These are phyloP conservation scores for Setomelanomma holmii DNA, from an alignment of 2,329 filamentous ascomycete genomes.

Conservation along the genomic window DNA sequence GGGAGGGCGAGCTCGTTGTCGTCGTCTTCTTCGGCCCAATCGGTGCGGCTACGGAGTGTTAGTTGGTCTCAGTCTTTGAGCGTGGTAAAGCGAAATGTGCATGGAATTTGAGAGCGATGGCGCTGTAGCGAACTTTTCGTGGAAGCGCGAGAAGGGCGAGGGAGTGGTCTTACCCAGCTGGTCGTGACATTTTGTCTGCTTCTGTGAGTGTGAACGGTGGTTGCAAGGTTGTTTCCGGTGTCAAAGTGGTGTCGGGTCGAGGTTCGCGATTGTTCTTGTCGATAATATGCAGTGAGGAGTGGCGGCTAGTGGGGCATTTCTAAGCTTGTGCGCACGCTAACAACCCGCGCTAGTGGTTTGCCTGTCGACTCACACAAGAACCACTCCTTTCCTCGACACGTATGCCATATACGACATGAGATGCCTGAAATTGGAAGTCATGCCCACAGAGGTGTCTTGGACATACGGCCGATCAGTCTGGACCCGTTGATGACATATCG, in stretches of 20 bases:
- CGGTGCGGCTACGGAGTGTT: conserved; percentile 61
- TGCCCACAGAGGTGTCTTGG: too few relatives aligned
- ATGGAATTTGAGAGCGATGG: not conserved
- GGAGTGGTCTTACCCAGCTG: conserved; percentile 40
- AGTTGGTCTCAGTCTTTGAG: conserved; percentile 5
- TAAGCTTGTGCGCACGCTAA: conserved; percentile 25
- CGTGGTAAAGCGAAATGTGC: not conserved
- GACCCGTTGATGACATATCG: too few relatives aligned
- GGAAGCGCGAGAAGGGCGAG: not conserved
- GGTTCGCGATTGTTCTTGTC: conserved; percentile 6
- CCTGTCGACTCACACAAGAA: conserved; percentile 5
- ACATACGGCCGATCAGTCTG: too few relatives aligned
- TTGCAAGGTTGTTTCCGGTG: not conserved
- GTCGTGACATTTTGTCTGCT: conserved; percentile 44
- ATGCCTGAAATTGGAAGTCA: too few relatives aligned
- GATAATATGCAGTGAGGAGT: conserved; percentile 26
- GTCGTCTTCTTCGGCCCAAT: conserved; percentile 92
- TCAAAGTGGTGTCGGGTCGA: not conserved
- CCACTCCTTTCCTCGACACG: not conserved
- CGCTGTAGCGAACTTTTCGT: not conserved
- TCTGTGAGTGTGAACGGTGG: conserved; percentile 17
- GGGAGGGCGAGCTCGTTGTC: conserved; percentile 87
- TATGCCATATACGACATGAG: not conserved
- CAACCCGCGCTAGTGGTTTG: conserved; percentile 21
- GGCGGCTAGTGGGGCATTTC: conserved; percentile 24